These are phyloP conservation scores for Schwanniomyces yamadae DNA, from an alignment of 805 yeast genomes.

Conservation along the genomic window DNA sequence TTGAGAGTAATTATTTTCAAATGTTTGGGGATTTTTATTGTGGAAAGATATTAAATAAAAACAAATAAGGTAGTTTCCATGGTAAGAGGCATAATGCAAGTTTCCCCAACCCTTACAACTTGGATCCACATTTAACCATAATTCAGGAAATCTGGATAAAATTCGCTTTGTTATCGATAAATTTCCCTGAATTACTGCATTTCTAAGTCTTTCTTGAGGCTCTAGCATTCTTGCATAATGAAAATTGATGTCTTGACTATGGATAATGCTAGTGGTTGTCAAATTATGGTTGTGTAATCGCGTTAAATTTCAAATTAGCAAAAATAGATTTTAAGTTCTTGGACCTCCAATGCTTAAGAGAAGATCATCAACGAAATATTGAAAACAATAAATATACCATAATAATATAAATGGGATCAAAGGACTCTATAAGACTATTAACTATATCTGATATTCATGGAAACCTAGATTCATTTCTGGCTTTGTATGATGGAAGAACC, in stretches of 20 bases:
- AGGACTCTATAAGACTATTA: conserved; percentile 13
- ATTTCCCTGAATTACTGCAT: conserved; percentile 39
- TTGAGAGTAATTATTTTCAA: conserved; percentile 11
- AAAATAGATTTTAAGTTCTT: no score
- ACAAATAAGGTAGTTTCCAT: conserved; percentile 43
- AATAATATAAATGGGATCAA: conserved; percentile 4
- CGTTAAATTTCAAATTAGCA: no score
- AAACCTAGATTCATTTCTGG: conserved; percentile 17
- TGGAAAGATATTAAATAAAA: conserved; percentile 37
- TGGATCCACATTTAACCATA: conserved; percentile 43
- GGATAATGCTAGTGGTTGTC: no score
- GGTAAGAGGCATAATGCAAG: conserved; percentile 40
- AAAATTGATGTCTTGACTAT: no score
- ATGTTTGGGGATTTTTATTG: conserved; percentile 18
- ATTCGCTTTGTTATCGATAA: conserved; percentile 39
- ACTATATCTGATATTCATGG: conserved; percentile 32
- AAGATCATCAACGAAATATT: no score
- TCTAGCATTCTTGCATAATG: conserved; percentile 30
- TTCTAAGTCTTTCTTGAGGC: conserved; percentile 35
- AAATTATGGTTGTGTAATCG: background rate
- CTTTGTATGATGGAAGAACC: conserved; percentile 12
- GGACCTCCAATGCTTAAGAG: no score
- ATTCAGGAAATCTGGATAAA: conserved; percentile 38
- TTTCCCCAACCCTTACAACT: conserved; percentile 39
- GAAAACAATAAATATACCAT: no score